A percentile compares a stretch with the other conserved stretches of the same genome.
phyloP scores from a whole-genome alignment of 139 green algal species.

The Edaphochlamys debaryana region DNA sequence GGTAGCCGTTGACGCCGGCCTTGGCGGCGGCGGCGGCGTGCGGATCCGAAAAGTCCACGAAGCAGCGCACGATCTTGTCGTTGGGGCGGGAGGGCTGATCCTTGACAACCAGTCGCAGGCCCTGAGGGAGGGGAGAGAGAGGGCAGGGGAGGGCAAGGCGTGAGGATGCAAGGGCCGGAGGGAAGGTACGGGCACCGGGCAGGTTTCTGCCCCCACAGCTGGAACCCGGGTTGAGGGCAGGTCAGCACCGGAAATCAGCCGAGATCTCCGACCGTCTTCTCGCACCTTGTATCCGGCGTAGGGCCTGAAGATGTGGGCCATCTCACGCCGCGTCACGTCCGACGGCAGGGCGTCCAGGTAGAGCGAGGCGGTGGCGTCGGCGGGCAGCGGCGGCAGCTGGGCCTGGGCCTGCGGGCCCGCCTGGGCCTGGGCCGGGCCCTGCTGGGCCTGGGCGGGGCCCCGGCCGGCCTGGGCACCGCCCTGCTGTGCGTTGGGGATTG shows the following conservation, averaged over 20 bases:
- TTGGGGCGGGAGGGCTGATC: constrained; percentile 43
- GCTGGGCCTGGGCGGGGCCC: not conserved
- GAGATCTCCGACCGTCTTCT: not conserved
- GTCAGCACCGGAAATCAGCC: no score
- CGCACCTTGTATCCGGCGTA: constrained; percentile 71
- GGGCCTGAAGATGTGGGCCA: constrained; percentile 77
- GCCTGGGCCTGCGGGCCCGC: not conserved
- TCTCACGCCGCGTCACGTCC: constrained; percentile 69
- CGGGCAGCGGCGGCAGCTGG: constrained; percentile 3
- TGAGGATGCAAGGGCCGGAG: no score
- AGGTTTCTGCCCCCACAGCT: no score
- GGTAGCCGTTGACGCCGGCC: constrained; percentile 52
- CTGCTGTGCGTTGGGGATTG: no score
- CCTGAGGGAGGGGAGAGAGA: no score
- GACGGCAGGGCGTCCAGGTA: constrained; percentile 68
- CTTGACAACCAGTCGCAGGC: constrained; percentile 63
- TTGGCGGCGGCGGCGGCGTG: constrained; percentile 46
- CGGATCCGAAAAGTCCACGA: constrained; percentile 61
- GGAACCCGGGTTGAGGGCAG: no score
- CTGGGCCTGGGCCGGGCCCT: not conserved
- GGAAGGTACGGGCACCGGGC: no score
- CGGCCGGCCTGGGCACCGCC: not conserved
- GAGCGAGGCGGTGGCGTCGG: constrained; percentile 62
- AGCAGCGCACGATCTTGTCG: constrained; percentile 54
- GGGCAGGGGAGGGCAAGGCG: no score